phyloP scores from a whole-genome alignment of 257 asterid species.

The Plantago ovata region DNA sequence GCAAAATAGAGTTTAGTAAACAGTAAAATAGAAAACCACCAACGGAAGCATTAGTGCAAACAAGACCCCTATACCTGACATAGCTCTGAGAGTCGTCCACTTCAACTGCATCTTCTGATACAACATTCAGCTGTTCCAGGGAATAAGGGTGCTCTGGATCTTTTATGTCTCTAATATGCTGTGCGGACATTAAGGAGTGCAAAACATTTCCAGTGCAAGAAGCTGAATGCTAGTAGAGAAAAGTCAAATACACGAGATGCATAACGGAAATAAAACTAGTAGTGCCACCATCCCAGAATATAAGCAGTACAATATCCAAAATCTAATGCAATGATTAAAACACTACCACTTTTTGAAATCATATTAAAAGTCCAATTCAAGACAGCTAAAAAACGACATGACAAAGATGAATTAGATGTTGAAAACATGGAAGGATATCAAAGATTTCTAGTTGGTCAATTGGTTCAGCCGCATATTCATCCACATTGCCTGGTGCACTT shows the following conservation, averaged over 20 bases:
- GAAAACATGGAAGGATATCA: conserved; percentile 67
- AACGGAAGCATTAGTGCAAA: conserved; percentile 5
- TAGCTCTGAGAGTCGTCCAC: conserved; percentile 67
- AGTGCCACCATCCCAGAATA: background rate
- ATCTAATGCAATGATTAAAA: background rate
- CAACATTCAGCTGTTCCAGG: conserved; percentile 88
- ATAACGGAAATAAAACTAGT: background rate
- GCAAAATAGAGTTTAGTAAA: conserved; percentile 11
- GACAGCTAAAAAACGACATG: background rate
- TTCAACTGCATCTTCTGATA: conserved; percentile 82
- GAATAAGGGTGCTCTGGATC: conserved; percentile 98
- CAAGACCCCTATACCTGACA: conserved; percentile 44
- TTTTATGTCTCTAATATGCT: conserved; percentile 93
- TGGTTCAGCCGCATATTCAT: conserved; percentile 53
- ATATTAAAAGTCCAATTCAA: background rate
- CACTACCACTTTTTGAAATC: no score
- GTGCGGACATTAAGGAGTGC: conserved; percentile 60
- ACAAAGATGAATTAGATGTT: conserved; percentile 5
- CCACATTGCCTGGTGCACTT: conserved; percentile 40
- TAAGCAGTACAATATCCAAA: background rate
- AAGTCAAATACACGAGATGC: background rate
- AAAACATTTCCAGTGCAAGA: no score
- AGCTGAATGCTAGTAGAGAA: background rate
- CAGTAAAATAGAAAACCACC: conserved; percentile 6
- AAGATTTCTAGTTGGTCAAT: conserved; percentile 81